Evolutionary conservation across 495 filamentous ascomycete species (phyloP).

Genomic region (Aspergillus mulundensis): DNA sequence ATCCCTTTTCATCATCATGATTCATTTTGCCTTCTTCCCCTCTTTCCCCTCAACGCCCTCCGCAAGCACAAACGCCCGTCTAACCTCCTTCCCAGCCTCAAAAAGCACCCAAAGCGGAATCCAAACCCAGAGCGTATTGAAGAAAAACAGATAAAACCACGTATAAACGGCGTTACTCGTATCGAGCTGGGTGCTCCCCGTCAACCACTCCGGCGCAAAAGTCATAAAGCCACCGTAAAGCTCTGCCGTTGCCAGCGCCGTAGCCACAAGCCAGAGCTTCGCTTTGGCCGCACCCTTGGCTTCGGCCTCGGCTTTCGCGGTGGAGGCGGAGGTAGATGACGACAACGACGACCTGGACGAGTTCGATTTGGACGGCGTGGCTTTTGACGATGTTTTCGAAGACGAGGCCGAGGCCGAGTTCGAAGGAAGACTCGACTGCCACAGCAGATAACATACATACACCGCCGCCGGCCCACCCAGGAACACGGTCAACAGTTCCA

Average conservation of each 20-base stretch:
- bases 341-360: too few species aligned
- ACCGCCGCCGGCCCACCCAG: slow-evolving; percentile 68
- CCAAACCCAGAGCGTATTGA: slow-evolving; percentile 87
- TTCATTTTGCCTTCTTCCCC: neutral
- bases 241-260: slow-evolving; percentile 84
- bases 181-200: slow-evolving; percentile 69
- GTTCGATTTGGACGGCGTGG: neutral
- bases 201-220: slow-evolving; percentile 91
- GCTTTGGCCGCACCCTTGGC: slow-evolving; percentile 41
- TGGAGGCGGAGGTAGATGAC: too few species aligned
- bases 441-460: slow-evolving; percentile 65
- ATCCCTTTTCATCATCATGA: too few species aligned
- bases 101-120: slow-evolving; percentile 74
- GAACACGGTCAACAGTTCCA: slow-evolving; percentile 84
- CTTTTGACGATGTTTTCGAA: neutral
- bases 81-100: slow-evolving; percentile 58
- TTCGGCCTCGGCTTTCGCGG: neutral
- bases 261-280: slow-evolving; percentile 64
- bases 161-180: slow-evolving; percentile 80
- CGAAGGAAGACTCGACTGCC: slow-evolving; percentile 21
- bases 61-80: slow-evolving; percentile 46
- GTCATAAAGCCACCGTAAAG: slow-evolving; percentile 97
- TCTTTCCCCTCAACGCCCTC: neutral
- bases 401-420: neutral
- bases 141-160: slow-evolving; percentile 86